Percentiles rank a stretch among this genome's conserved stretches.
phyloP scores from a whole-genome alignment of 345 rosid species.

The Chamaenerion angustifolium region DNA sequence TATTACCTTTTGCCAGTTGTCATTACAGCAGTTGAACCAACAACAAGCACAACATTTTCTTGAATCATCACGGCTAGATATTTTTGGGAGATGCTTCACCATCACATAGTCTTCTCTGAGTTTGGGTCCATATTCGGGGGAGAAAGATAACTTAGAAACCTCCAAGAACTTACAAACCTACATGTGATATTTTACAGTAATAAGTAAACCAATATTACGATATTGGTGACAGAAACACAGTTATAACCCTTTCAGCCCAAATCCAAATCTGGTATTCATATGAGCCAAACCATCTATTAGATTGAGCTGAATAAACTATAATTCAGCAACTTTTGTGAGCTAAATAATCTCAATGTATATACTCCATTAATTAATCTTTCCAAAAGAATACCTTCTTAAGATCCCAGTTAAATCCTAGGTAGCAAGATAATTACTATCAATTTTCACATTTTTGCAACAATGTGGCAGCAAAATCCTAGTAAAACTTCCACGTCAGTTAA shows the following conservation, averaged over 20 bases:
- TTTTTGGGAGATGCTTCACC: conserved; percentile 82
- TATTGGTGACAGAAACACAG: conserved; percentile 3
- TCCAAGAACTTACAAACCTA: conserved; percentile 99
- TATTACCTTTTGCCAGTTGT: conserved; percentile 96
- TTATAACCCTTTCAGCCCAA: background rate
- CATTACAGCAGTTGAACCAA: conserved; percentile 83
- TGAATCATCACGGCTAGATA: conserved; percentile 46
- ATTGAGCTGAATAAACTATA: no score
- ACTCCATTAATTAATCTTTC: no score
- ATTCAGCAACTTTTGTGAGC: no score
- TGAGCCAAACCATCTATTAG: no score
- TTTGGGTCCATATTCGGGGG: conserved; percentile 93
- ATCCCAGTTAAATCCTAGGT: no score
- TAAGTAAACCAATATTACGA: conserved; percentile 9
- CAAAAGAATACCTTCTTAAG: no score
- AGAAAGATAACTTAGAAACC: conserved; percentile 88
- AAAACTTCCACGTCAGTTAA: no score
- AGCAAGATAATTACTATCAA: no score
- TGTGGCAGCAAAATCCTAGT: no score
- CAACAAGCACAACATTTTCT: conserved; percentile 54
- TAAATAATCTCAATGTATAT: no score
- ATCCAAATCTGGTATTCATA: no score
- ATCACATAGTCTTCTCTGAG: conserved; percentile 85
- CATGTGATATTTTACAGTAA: conserved; percentile 14
- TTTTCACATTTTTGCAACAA: no score